Conservation (phyloP, 2,329 filamentous ascomycete species). For the Acrocalymma vagum region DNA sequence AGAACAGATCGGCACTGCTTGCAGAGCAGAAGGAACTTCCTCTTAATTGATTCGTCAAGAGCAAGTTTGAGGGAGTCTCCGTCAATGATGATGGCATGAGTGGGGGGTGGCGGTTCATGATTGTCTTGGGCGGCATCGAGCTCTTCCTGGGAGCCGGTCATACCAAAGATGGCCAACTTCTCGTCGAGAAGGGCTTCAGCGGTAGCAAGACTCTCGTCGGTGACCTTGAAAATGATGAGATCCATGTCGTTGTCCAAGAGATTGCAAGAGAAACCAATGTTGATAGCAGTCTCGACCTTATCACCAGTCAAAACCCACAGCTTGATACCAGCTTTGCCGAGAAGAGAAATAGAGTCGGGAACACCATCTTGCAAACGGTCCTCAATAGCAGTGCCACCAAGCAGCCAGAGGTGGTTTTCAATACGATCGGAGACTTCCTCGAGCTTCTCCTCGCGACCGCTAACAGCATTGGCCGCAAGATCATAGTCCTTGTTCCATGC, state of each 20-base stretch:
- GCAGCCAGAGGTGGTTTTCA: constrained; percentile 84
- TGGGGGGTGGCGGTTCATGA: constrained; percentile 85
- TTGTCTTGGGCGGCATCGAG: constrained; percentile 79
- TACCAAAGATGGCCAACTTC: constrained; percentile 74
- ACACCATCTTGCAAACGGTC: constrained; percentile 97
- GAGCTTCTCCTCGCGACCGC: constrained; percentile 89
- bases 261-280: constrained; percentile 99
- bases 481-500: constrained; percentile 89
- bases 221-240: constrained; percentile 85
- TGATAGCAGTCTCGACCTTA: constrained; percentile 99
- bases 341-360: constrained; percentile 90
- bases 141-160: constrained; percentile 87
- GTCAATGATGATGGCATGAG: constrained; percentile 93
- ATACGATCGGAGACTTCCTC: constrained; percentile 90
- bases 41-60: constrained; percentile 80
- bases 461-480: constrained; percentile 81
- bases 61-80: constrained; percentile 92
- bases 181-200: constrained; percentile 78
- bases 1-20: constrained; percentile 97
- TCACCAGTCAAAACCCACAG: constrained; percentile 98
- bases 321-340: constrained; percentile 95
- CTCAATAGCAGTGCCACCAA: constrained; percentile 96
- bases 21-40: constrained; percentile 93
- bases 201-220: constrained; percentile 72
- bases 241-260: constrained; percentile 98